Base-by-base conservation (phyloP, 2,329 filamentous ascomycete species). In the Pseudopithomyces chartarum region DNA sequence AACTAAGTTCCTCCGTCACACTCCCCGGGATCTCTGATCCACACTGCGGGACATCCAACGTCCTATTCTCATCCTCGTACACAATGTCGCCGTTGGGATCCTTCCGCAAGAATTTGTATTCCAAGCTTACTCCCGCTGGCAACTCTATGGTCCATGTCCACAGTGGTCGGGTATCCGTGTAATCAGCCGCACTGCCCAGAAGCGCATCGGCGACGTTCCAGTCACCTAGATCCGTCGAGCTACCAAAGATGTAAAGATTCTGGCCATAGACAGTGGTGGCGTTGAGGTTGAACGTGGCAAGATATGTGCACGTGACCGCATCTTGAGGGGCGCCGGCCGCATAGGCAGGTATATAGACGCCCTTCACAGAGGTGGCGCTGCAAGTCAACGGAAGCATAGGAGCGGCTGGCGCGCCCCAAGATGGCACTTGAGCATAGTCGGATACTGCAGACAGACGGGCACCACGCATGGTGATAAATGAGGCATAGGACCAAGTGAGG, bases 401-500 rank as follows among this genome's bases (percentile, higher is more conserved):
- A 2, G 76, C 79, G 3, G 76, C 66, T 44, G 74, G 33, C 2
- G 62, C 80, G 2, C 80, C 79, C 87, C 87, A 90, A 4, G 84
- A 82, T 1, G 80, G 77, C 1, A 87, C 86, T 15, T 87, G 75
- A 15, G 82, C 66, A 45, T 56, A 55, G 17, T 60, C 34, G 7
- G 38, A 36, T 1, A 50, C 56, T 1, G 54, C 87, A 81, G 48
- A 85, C 81, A 49, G 82, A 45, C 87, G 83, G 36, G 87, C 83
- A 40, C 81, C 81, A 20, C 80, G 77, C 17, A 84, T 84, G 0
- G 87, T 87, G 52, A 91, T 75, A 72, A 90, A 87, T 0, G 87
- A 81, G 1, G 87, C 87, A 61, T 90, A 90, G 0, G 87, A 89
- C 88, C 88, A 90, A 1, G 88, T 90, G 38, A 90, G 76, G 61